Conservation (phyloP, 1,284 basidiomycete species). For the Sphagnurus paluster region DNA sequence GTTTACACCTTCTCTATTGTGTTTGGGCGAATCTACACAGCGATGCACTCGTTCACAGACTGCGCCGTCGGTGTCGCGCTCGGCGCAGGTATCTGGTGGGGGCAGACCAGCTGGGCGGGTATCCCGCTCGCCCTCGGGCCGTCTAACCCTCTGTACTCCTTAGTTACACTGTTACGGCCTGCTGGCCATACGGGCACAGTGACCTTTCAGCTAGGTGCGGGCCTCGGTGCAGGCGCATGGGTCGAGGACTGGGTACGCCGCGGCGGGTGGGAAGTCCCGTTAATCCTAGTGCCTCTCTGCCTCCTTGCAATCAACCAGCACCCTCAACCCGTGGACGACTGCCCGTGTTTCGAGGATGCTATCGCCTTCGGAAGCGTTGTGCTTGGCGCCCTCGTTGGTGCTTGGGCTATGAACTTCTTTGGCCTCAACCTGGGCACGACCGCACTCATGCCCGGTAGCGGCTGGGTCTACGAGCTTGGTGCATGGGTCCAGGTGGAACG, state of each 20-base stretch:
- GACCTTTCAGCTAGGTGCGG: slow-evolving; percentile 31
- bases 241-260: slow-evolving; percentile 53
- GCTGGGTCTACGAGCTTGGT: slow-evolving; percentile 36
- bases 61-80: slow-evolving; percentile 67
- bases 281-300: slow-evolving; percentile 63
- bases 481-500: slow-evolving; percentile 37
- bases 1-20: slow-evolving; percentile 81
- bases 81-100: slow-evolving; percentile 70
- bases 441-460: slow-evolving; percentile 57
- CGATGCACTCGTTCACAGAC: slow-evolving; percentile 88
- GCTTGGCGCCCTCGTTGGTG: slow-evolving; percentile 71
- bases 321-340: slow-evolving; percentile 93
- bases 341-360: slow-evolving; percentile 98
- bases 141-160: slow-evolving; percentile 26
- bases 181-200: slow-evolving; percentile 16
- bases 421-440: slow-evolving; percentile 24
- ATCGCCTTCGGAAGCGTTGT: slow-evolving; percentile 90
- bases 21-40: slow-evolving; percentile 88
- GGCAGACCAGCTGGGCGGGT: slow-evolving; percentile 40
- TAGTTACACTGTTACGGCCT: slow-evolving; percentile 24
- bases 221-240: slow-evolving; percentile 41
- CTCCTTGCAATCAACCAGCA: slow-evolving; percentile 84
- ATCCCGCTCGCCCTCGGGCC: slow-evolving; percentile 31
- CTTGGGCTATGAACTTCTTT: slow-evolving; percentile 54
- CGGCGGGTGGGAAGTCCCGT: slow-evolving; percentile 68